These are phyloP conservation scores for Schizochytrium sp. DNA, from an alignment of 108 stramenopile genomes.

Conservation along the genomic window DNA sequence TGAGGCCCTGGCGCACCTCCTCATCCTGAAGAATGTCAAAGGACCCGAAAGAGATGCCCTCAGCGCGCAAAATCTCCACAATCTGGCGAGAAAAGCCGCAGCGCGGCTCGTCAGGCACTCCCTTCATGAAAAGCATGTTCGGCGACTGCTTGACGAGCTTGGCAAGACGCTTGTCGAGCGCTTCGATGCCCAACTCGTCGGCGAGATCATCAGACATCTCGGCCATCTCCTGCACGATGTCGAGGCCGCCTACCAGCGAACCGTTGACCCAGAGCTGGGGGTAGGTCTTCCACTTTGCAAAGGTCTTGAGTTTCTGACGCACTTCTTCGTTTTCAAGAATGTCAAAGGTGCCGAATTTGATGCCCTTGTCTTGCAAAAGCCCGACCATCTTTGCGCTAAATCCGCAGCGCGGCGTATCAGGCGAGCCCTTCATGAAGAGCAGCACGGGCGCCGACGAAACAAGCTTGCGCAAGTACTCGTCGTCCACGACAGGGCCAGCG, in stretches of 20 bases:
- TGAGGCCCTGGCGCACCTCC: conserved; percentile 80
- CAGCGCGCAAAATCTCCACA: conserved; percentile 57
- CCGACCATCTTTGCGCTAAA: conserved; percentile 78
- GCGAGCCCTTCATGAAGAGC: conserved; percentile 94
- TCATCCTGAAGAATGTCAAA: conserved; percentile 77
- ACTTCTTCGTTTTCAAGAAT: conserved; percentile 35
- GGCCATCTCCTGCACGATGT: conserved; percentile 85
- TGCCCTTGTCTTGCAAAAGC: conserved; percentile 56
- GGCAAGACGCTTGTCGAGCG: conserved; percentile 39
- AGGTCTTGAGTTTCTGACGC: conserved; percentile 28
- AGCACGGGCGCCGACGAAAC: conserved; percentile 59
- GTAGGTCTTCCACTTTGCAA: conserved; percentile 79
- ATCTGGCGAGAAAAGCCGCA: conserved; percentile 89
- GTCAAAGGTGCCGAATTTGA: conserved; percentile 48
- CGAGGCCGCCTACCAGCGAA: conserved; percentile 87
- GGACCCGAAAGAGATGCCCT: conserved; percentile 63
- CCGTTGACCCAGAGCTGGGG: conserved; percentile 93
- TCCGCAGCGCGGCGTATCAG: conserved; percentile 75
- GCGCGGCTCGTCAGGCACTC: conserved; percentile 63
- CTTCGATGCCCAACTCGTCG: conserved; percentile 25
- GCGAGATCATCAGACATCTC: conserved; percentile 44
- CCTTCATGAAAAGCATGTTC: conserved; percentile 93
- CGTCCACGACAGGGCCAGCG: not conserved
- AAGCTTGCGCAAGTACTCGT: conserved; percentile 46
- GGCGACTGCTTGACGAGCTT: conserved; percentile 49